Evolutionary conservation across 768 basidiomycete species (phyloP).

Genomic region (Pilatotrama ljubarskyi): DNA sequence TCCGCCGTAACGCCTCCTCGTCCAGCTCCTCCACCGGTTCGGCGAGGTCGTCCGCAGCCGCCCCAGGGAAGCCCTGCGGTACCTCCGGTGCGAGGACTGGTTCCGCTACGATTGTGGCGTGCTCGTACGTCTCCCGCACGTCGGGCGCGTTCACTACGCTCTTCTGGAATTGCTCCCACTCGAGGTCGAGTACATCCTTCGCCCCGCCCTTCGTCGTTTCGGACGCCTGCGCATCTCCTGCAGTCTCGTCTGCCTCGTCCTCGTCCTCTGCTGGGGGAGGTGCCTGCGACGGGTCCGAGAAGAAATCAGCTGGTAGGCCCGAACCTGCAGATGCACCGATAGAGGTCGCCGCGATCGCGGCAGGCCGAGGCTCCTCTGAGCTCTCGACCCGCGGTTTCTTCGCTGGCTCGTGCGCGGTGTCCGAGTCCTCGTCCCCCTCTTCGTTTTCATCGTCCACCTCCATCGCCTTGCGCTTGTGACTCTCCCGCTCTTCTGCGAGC

Average conservation of each 20-base stretch:
- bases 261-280: slow-evolving; percentile 38
- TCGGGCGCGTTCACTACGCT: slow-evolving; percentile 48
- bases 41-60: slow-evolving; percentile 21
- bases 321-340: slow-evolving; percentile 1
- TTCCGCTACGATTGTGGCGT: slow-evolving; percentile 72
- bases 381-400: slow-evolving; percentile 33
- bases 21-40: slow-evolving; percentile 35
- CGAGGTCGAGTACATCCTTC: slow-evolving; percentile 53
- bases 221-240: background rate
- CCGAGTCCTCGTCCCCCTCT: slow-evolving; percentile 27
- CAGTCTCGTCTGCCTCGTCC: slow-evolving; percentile 12
- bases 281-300: slow-evolving; percentile 70
- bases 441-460: slow-evolving; percentile 37
- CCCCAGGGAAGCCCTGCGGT: slow-evolving; percentile 49
- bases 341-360: slow-evolving; percentile 19
- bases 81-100: slow-evolving; percentile 53
- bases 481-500: slow-evolving; percentile 38
- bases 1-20: slow-evolving; percentile 47
- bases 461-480: slow-evolving; percentile 36
- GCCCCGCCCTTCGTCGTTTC: slow-evolving; percentile 19
- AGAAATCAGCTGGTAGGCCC: slow-evolving; percentile 69
- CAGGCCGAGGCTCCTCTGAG: slow-evolving; percentile 18
- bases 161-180: slow-evolving; percentile 74
- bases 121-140: slow-evolving; percentile 54
- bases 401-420: slow-evolving; percentile 10